phyloP scores from a whole-genome alignment of 2,329 filamentous ascomycete genomes.

The Elsinoe necatrix region DNA sequence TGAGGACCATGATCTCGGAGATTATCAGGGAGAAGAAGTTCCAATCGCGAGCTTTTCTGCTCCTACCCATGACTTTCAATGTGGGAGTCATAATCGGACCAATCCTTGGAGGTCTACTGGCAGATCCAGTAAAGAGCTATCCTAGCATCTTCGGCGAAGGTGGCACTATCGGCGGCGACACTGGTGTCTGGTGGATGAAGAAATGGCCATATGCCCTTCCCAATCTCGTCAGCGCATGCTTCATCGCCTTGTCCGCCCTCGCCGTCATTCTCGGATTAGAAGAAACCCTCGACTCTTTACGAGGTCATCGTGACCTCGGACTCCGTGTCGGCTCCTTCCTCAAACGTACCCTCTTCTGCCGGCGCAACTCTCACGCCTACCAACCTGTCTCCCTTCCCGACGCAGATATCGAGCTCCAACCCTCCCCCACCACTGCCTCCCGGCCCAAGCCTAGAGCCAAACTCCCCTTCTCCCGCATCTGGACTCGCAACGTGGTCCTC shows the following conservation, averaged over 20 bases:
- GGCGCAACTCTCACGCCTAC: slow-evolving; percentile 26
- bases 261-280: slow-evolving; percentile 57
- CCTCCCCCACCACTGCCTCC: slow-evolving; percentile 25
- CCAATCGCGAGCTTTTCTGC: slow-evolving; percentile 47
- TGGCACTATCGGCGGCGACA: slow-evolving; percentile 47
- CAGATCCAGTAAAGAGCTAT: slow-evolving; percentile 56
- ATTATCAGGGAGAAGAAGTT: slow-evolving; percentile 61
- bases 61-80: slow-evolving; percentile 62
- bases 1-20: slow-evolving; percentile 66
- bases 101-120: slow-evolving; percentile 57
- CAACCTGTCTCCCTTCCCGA: slow-evolving; percentile 21
- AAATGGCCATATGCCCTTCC: slow-evolving; percentile 62
- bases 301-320: slow-evolving; percentile 35
- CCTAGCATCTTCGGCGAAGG: slow-evolving; percentile 55
- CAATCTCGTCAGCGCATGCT: slow-evolving; percentile 56
- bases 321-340: slow-evolving; percentile 34
- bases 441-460: slow-evolving; percentile 25
- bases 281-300: slow-evolving; percentile 43
- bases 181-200: slow-evolving; percentile 56
- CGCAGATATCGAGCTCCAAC: slow-evolving; percentile 24
- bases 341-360: slow-evolving; percentile 27
- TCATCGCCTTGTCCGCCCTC: slow-evolving; percentile 48
- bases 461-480: slow-evolving; percentile 40
- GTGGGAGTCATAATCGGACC: slow-evolving; percentile 41
- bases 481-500: slow-evolving; percentile 38